Conservation (phyloP, 805 yeast species). For the Yamadazyma tumulicola region DNA sequence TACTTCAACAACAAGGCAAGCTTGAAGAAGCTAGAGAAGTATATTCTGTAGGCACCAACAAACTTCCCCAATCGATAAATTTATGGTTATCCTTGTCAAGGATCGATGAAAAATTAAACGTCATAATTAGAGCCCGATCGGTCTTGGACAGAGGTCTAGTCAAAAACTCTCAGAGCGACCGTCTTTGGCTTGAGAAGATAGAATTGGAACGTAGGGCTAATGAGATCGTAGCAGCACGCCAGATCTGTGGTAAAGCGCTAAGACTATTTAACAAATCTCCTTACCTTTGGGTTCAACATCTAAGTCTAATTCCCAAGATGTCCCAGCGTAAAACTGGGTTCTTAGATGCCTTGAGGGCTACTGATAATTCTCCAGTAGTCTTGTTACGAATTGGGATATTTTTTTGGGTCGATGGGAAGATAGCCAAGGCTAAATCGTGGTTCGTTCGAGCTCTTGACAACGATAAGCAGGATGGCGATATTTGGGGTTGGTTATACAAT, state of each 20-base stretch:
- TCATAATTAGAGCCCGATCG: slow-evolving; percentile 62
- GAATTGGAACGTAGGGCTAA: slow-evolving; percentile 51
- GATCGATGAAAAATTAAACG: slow-evolving; percentile 43
- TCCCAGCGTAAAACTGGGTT: slow-evolving; percentile 55
- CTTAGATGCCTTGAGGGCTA: slow-evolving; percentile 66
- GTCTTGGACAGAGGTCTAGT: slow-evolving; percentile 64
- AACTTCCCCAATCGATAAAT: slow-evolving; percentile 37
- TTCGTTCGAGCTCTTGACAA: slow-evolving; percentile 62
- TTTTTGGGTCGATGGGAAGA: slow-evolving; percentile 64
- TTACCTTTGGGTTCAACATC: slow-evolving; percentile 60
- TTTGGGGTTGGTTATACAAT: slow-evolving; percentile 64
- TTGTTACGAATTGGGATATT: slow-evolving; percentile 62
- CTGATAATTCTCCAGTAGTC: slow-evolving; percentile 57
- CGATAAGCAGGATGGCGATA: slow-evolving; percentile 65
- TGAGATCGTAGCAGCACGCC: slow-evolving; percentile 50
- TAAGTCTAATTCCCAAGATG: slow-evolving; percentile 44
- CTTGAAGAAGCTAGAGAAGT: slow-evolving; percentile 43
- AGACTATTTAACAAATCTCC: slow-evolving; percentile 58
- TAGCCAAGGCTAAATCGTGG: slow-evolving; percentile 66
- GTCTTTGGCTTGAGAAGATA: slow-evolving; percentile 58
- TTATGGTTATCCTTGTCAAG: slow-evolving; percentile 57
- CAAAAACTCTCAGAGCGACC: slow-evolving; percentile 45
- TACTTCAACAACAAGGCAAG: slow-evolving; percentile 34
- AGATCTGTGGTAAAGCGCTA: slow-evolving; percentile 55
- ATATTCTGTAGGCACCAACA: slow-evolving; percentile 46